Base-by-base conservation (phyloP, 1,139 yeast genomes). In the Maudiozyma humilis region DNA sequence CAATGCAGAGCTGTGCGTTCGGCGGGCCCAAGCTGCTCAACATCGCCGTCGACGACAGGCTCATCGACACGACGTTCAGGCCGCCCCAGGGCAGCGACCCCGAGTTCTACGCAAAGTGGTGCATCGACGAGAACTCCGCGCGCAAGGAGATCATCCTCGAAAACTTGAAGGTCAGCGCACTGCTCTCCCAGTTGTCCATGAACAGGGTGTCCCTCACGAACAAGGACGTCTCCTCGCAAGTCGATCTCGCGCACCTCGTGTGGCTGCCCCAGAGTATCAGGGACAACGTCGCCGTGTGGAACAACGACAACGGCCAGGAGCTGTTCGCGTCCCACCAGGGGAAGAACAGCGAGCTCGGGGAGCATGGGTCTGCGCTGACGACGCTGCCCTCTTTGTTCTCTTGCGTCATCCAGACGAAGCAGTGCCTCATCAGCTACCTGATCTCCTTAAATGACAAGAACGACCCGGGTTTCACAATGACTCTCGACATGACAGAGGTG, bases 1-100 rank as follows among this genome's bases (percentile, higher is more conserved):
- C 74, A 20, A 56, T 79, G 31, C 78, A 76, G 51, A 63, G 80
- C 19, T 62, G 82, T 32, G 70, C 76, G 38, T 79, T 72, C 63
- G 88, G 87, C 1, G 66, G 70, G 1, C 82, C 79, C 36, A 70
- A 72, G 45, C 50, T 64, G 40, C 52, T 69, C 32, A 56, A 63
- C 32, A 53, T 63, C 40, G 55, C 61, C n/a, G 49, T 59, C 15
- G 42, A 27, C 10, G 48, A 49, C 17, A 52, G 49, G 4, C 39
- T 49, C 3, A 47, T 54, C 18, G 53, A 54, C n/a, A 38, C 43
- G 12, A 48, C 49, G 32, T 59, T 57, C 36, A 40, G 46, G 10
- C 38, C 18, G n/a, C 17, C 20, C 10, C 17, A 23, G 2, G 25
- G n/a, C 19, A 15, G 32, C 2, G 38, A 37, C 15, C 25, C 14